Evolutionary conservation across 176 grass and related monocot genomes (phyloP).

Genomic region (Typha latifolia): DNA sequence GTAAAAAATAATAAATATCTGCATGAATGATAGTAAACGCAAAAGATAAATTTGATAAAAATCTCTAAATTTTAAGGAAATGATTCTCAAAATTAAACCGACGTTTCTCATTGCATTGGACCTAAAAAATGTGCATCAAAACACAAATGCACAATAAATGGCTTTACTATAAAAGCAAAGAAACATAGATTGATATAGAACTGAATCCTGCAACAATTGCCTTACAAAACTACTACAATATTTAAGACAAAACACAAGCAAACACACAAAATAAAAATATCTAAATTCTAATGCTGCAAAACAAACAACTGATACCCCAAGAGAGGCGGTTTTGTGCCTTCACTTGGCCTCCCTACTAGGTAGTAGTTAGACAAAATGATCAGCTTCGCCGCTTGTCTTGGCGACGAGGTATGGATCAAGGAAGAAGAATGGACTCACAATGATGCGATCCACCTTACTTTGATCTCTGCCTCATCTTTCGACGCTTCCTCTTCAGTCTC

Average conservation of each 20-base stretch:
- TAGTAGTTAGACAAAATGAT: not conserved
- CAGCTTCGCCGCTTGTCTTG: not conserved
- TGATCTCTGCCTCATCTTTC: slow-evolving; percentile 98
- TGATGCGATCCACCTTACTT: slow-evolving; percentile 36
- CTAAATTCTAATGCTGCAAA: not conserved
- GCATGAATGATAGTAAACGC: too few species aligned
- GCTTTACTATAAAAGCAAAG: not conserved
- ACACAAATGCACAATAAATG: too few species aligned
- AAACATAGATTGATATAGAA: not conserved
- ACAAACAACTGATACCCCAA: not conserved
- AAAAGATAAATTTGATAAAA: too few species aligned
- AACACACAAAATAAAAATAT: not conserved
- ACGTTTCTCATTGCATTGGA: too few species aligned
- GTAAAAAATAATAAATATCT: too few species aligned
- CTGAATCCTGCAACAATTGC: not conserved
- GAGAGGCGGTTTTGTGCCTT: not conserved
- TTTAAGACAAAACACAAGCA: not conserved
- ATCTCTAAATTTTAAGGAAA: too few species aligned
- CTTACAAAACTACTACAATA: not conserved
- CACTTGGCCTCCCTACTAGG: not conserved
- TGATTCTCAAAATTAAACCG: too few species aligned
- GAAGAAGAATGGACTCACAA: not conserved
- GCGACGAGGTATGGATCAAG: not conserved
- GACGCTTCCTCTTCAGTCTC: slow-evolving; percentile 96
- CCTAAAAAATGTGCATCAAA: too few species aligned